A percentile compares a stretch with the other conserved stretches of the same genome.
These are phyloP conservation scores for Ceratocystis variospora DNA, from an alignment of 2,329 filamentous ascomycete genomes.

Conservation along the genomic window DNA sequence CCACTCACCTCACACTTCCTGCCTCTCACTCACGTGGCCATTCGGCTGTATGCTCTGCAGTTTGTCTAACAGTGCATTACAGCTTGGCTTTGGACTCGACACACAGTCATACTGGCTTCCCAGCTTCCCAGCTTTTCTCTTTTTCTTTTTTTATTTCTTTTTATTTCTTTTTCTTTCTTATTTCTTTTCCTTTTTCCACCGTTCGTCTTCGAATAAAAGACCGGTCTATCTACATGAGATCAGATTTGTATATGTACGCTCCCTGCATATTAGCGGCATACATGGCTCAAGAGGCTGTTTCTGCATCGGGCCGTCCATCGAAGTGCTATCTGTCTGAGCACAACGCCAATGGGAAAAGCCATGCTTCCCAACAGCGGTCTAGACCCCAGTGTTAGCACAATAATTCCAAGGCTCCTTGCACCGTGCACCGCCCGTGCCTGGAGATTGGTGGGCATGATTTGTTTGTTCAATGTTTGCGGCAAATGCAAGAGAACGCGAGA, in stretches of 20 bases:
- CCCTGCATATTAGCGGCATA: not conserved
- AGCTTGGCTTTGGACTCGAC: not conserved
- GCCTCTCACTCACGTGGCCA: not conserved
- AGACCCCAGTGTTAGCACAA: not conserved
- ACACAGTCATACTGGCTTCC: not conserved
- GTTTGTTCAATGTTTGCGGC: not conserved
- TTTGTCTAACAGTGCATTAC: not conserved
- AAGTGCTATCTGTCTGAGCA: not conserved
- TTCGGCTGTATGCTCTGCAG: not conserved
- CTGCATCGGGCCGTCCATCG: not conserved
- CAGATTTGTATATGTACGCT: not conserved
- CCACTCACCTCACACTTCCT: not conserved
- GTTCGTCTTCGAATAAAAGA: not conserved
- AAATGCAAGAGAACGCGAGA: not conserved
- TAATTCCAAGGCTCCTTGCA: not conserved
- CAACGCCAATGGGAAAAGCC: not conserved
- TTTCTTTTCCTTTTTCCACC: not conserved
- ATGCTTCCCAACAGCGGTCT: not conserved
- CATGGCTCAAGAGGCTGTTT: conserved; percentile 1
- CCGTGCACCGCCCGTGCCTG: not conserved
- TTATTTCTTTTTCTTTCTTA: no score
- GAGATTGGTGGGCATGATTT: not conserved
- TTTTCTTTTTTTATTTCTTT: no score
- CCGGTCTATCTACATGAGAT: not conserved
- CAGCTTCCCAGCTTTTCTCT: not conserved